These are phyloP conservation scores for Chaetothyriales sp. DNA, from an alignment of 2,329 filamentous ascomycete genomes.

Conservation along the genomic window DNA sequence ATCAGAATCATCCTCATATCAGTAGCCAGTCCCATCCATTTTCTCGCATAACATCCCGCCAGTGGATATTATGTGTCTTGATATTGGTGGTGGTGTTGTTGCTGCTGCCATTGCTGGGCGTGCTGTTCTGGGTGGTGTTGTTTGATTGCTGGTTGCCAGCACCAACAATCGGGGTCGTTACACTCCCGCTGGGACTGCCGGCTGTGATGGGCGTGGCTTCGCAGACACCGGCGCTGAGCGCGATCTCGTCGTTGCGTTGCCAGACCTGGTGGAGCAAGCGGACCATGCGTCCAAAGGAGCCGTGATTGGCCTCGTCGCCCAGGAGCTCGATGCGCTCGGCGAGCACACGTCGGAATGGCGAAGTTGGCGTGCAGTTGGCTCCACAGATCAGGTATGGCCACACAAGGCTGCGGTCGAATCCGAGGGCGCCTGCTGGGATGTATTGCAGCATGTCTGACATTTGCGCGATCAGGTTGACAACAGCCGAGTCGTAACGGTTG, in stretches of 20 bases:
- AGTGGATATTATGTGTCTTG: slow-evolving; percentile 57
- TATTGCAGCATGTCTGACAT: slow-evolving; percentile 61
- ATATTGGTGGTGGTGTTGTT: slow-evolving; percentile 17
- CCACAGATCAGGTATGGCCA: slow-evolving; percentile 90
- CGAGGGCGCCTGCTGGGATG: slow-evolving; percentile 65
- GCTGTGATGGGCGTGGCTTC: slow-evolving; percentile 17
- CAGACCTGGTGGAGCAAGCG: slow-evolving; percentile 71
- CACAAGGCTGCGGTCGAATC: slow-evolving; percentile 78
- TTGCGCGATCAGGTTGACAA: slow-evolving; percentile 60
- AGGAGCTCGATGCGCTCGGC: slow-evolving; percentile 58
- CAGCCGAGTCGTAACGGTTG: slow-evolving; percentile 57
- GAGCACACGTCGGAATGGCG: slow-evolving; percentile 63
- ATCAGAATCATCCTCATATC: slow-evolving; percentile 35
- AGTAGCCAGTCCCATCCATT: slow-evolving; percentile 88
- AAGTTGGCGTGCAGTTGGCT: slow-evolving; percentile 56
- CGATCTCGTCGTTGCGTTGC: slow-evolving; percentile 52
- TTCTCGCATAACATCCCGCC: slow-evolving; percentile 83
- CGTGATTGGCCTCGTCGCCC: slow-evolving; percentile 61
- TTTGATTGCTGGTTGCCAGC: slow-evolving; percentile 1
- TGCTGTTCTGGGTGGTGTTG: background rate
- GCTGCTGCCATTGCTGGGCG: slow-evolving; percentile 17
- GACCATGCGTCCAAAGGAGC: slow-evolving; percentile 72
- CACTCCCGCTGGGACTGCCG: slow-evolving; percentile 12
- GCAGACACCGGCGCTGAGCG: slow-evolving; percentile 20
- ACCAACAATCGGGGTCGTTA: slow-evolving; percentile 11